phyloP scores from a whole-genome alignment of 495 filamentous ascomycete genomes.

The Chaetomium tenue region DNA sequence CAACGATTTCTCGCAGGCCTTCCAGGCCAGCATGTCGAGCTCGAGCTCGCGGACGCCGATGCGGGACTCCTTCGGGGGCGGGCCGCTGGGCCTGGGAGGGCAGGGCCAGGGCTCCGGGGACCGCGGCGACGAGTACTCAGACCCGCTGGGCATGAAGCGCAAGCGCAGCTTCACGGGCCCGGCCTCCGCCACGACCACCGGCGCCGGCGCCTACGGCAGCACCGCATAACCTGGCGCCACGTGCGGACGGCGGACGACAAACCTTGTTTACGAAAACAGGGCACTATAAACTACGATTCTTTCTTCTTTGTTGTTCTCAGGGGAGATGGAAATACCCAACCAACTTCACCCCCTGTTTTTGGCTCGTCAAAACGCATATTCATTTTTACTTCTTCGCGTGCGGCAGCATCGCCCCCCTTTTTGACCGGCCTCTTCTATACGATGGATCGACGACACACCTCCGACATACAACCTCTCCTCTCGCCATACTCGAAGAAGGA shows the following conservation, averaged over 20 bases:
- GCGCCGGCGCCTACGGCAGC: constrained; percentile 31
- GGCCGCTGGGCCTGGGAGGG: constrained; percentile 36
- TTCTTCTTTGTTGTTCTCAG: background rate
- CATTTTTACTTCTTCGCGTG: background rate
- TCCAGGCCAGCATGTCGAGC: constrained; percentile 46
- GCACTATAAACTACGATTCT: background rate
- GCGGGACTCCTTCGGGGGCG: constrained; percentile 46
- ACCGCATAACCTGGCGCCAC: constrained; percentile 25
- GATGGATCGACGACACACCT: background rate
- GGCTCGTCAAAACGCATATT: background rate
- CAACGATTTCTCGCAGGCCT: constrained; percentile 52
- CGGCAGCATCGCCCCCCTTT: background rate
- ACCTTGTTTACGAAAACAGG: background rate
- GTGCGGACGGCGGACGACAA: background rate
- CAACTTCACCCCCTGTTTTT: background rate
- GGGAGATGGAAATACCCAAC: constrained; percentile 1
- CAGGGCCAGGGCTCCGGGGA: constrained; percentile 40
- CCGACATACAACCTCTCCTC: background rate
- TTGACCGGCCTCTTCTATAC: background rate
- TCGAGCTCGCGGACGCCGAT: constrained; percentile 46
- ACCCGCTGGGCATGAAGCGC: constrained; percentile 48
- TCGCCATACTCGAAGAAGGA: background rate
- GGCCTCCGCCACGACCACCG: constrained; percentile 22
- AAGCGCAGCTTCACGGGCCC: constrained; percentile 48
- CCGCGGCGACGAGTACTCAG: constrained; percentile 41